Percentiles rank a stretch among this genome's conserved stretches.
These are phyloP conservation scores for Yamadazyma sp. DNA, from an alignment of 1,139 yeast genomes.

Conservation along the genomic window DNA sequence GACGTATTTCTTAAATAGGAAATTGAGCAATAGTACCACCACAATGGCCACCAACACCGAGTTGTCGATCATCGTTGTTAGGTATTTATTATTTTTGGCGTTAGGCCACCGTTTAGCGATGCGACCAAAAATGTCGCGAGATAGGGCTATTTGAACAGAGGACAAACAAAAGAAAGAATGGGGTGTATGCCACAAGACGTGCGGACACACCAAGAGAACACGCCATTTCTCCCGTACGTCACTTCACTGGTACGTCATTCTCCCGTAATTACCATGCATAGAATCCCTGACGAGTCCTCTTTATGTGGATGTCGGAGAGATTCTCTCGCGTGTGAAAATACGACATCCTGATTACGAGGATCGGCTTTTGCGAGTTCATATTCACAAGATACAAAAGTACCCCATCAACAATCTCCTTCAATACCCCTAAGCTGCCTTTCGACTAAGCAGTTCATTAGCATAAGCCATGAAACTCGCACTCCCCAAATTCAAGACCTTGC, in stretches of 20 bases:
- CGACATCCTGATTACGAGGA: no score
- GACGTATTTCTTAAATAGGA: slow-evolving; percentile 23
- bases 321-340: background rate
- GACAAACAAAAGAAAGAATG: no score
- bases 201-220: no score
- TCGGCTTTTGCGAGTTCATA: background rate
- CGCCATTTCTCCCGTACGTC: no score
- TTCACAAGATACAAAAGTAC: background rate
- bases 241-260: no score
- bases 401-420: background rate
- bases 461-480: slow-evolving; percentile 4
- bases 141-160: no score
- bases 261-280: no score
- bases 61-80: slow-evolving; percentile 8
- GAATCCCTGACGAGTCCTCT: no score
- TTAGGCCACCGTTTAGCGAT: background rate
- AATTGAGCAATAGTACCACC: slow-evolving; percentile 20
- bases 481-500: slow-evolving; percentile 25
- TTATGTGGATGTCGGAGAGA: background rate
- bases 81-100: background rate
- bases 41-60: slow-evolving; percentile 18
- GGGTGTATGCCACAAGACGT: no score
- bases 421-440: no score
- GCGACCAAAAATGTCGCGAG: background rate
- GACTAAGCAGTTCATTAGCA: no score